Evolutionary conservation across 352 stramenopile genomes (phyloP), one percentile per base, ranked within the genome.

Genomic region (Phytophthora sojae): DNA sequence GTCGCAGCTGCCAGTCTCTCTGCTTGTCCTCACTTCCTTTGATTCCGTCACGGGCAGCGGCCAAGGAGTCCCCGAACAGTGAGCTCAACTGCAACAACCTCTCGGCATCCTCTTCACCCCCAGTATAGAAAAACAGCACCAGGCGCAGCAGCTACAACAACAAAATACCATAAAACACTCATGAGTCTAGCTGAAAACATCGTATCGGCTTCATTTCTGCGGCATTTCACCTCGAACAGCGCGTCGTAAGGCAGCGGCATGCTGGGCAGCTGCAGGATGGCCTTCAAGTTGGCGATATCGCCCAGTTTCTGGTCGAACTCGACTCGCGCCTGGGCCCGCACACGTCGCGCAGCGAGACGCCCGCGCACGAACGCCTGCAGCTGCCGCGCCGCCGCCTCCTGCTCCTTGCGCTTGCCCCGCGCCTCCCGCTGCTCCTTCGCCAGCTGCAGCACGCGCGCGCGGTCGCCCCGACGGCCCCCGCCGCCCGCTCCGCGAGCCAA

Each of bases 301-400:
- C 65, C 73, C 49, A 87, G 17, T 64, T 93, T 93, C 49, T 81
- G 70, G 54, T 85, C 74, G 19, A 90, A 77, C n/a, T 88, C 80
- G 11, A 53, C 61, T 19, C 76, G 77, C 4, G 71, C 37, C 11
- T 52, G 26, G 1, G 26, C 57, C 4, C 68, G 58, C 11, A 72
- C 12, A 14, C 57, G 39, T 25, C 61, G 62, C 35, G 79, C 71
- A 25, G 54, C 62, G n/a, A 79, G 25, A n/a, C 79, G 75, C 0
- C 74, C 74, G 30, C 79, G 78, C 15, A 74, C 37, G 23, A 93
- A 86, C n/a, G 73, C 65, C 71, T 90, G 82, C 30, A 93, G 52
- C 35, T 42, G 47, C 17, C 66, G 64, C 17, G 72, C 79, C 39
- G 75, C 71, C 6, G 25, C 35, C 26, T 88, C 79, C 25, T 76